These are phyloP conservation scores for Dryas alaskensis DNA, from an alignment of 306 rosid species.

Conservation along the genomic window DNA sequence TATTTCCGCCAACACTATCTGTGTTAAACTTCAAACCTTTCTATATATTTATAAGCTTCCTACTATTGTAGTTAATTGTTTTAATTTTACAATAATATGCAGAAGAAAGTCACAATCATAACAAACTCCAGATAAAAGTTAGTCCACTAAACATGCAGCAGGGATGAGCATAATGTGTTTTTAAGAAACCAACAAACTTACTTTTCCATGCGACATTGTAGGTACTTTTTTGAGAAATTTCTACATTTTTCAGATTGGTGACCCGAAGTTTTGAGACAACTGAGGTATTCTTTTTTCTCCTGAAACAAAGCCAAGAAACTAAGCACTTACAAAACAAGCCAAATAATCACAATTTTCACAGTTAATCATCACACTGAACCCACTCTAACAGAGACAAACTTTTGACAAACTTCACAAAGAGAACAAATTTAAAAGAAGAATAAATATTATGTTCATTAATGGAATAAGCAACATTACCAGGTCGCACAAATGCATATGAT, in stretches of 20 bases:
- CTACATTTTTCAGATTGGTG: conserved; percentile 83
- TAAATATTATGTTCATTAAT: background rate
- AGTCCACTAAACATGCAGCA: background rate
- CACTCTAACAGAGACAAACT: background rate
- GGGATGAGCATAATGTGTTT: background rate
- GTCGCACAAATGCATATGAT: conserved; percentile 92
- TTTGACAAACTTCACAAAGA: background rate
- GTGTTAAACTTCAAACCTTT: background rate
- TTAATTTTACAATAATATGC: background rate
- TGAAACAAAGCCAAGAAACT: conserved; percentile 35
- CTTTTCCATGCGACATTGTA: conserved; percentile 91
- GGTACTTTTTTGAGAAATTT: conserved; percentile 69
- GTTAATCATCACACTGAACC: background rate
- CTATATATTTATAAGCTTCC: background rate
- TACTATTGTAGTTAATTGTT: background rate
- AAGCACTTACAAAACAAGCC: background rate
- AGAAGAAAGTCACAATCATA: background rate
- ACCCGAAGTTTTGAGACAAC: conserved; percentile 63
- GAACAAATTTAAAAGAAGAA: background rate
- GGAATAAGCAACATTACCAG: conserved; percentile 41
- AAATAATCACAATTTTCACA: background rate
- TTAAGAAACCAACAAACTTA: conserved; percentile 38
- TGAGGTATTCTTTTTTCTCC: conserved; percentile 86
- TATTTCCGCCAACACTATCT: background rate
- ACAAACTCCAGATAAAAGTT: background rate